Base-by-base conservation (phyloP, 2,329 filamentous ascomycete species). In the Neodidymelliopsis sp. region DNA sequence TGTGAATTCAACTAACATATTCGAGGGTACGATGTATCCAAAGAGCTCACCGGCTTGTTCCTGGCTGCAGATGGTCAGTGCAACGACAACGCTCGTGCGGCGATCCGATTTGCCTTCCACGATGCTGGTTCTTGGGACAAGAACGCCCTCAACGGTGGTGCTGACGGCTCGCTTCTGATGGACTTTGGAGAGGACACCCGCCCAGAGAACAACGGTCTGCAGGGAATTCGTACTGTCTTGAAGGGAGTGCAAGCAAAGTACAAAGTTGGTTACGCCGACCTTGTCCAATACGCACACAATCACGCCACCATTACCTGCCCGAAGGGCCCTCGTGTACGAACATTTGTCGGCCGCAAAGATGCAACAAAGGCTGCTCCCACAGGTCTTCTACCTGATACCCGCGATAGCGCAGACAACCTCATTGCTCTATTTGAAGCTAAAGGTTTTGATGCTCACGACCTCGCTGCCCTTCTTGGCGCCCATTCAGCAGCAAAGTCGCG, bases 401-500 rank as follows among this genome's bases (percentile, higher is more conserved):
- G 72, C 31, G 70, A 72, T 34, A 48, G 67, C 12, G 76, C 77
- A 16, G 67, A 77, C 23, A 69, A 65, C 10, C 69, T 82, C 29
- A 73, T 82, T 44, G 55, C 68, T 3, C 70, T 81, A 6, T 84
- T 83, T 63, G 49, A 60, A 22, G 74, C 74, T 53, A 83, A 83
- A 67, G 80, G 79, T 2, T 79, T 84, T 67, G 68, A 66, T 7
- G 66, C 79, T 1, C 65, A 67, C 20, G 81, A 82, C 41, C 74
- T 84, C 3, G 76, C 79, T 2, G 81, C 82, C 1, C 75, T 84
- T 1, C 58, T 84, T 2, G 82, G 82, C 42, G 81, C 82, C 0
- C 82, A 84, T 63, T 77, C 77, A 3, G 71, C 75, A 6, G 75
- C 77, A 6, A 75, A 72, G 54, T 80, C 84, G 56, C 73, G 71